Conservation (phyloP, 441 rosid species). For the Viola pubescens region DNA sequence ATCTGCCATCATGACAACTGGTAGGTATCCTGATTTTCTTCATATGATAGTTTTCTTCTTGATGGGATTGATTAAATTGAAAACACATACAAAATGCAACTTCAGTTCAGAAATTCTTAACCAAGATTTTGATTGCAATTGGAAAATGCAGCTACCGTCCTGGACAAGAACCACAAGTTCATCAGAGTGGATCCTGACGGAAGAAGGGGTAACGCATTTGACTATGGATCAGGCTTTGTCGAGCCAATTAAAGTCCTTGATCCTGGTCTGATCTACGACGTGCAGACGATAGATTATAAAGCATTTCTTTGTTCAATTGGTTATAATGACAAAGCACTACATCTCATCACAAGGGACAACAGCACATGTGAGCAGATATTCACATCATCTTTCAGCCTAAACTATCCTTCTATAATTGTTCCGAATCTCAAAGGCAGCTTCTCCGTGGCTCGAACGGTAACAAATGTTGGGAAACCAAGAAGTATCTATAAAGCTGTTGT, state of each 20-base stretch:
- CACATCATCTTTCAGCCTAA: slow-evolving; percentile 34
- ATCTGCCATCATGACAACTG: slow-evolving; percentile 80
- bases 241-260: slow-evolving; percentile 41
- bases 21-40: slow-evolving; percentile 13
- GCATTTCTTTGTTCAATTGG: slow-evolving; percentile 56
- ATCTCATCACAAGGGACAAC: slow-evolving; percentile 39
- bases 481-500: slow-evolving; percentile 35
- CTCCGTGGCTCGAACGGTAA: slow-evolving; percentile 40
- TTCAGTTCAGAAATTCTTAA: slow-evolving; percentile 2
- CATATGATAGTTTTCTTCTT: too few relatives aligned
- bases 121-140: slow-evolving; percentile 9
- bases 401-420: slow-evolving; percentile 46
- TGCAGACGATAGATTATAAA: slow-evolving; percentile 38
- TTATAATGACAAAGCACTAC: slow-evolving; percentile 38
- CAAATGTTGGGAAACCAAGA: slow-evolving; percentile 37
- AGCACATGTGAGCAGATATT: slow-evolving; percentile 30
- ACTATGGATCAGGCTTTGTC: slow-evolving; percentile 64
- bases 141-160: slow-evolving; percentile 37
- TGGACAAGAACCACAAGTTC: slow-evolving; percentile 30
- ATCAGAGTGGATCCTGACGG: slow-evolving; percentile 41
- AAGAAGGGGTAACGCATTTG: slow-evolving; percentile 52
- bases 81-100: not conserved
- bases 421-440: slow-evolving; percentile 29
- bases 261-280: slow-evolving; percentile 64
- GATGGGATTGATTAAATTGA: not conserved